Evolutionary conservation across 192 early-diverging fungal species (phyloP).

Genomic region (Entomortierella parvispora): DNA sequence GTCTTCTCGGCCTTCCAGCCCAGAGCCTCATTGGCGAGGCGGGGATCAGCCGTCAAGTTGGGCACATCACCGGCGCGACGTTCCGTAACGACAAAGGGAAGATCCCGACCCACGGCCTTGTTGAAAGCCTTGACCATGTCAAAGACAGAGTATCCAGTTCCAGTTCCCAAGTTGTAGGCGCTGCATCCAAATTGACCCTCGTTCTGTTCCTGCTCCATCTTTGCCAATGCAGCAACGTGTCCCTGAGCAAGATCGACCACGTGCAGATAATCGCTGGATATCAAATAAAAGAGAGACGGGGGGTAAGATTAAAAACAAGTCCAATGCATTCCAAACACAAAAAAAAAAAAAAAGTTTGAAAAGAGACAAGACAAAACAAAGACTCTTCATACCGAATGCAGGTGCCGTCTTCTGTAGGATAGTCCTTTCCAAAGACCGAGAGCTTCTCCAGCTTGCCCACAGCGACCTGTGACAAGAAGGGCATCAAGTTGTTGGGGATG

Average conservation of each 20-base stretch:
- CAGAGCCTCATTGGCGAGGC: constrained; percentile 59
- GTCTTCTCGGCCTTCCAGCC: constrained; percentile 60
- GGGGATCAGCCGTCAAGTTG: constrained; percentile 62
- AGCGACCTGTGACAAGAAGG: constrained; percentile 87
- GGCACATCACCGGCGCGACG: constrained; percentile 64
- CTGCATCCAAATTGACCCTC: constrained; percentile 56
- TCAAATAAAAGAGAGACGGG: background rate
- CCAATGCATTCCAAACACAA: background rate
- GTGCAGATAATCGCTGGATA: constrained; percentile 90
- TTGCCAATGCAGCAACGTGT: constrained; percentile 86
- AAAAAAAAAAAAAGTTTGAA: background rate
- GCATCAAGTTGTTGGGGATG: constrained; percentile 91
- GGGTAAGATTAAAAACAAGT: background rate
- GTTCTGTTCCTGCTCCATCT: constrained; percentile 68
- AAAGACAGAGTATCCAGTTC: constrained; percentile 91
- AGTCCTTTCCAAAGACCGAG: constrained; percentile 93
- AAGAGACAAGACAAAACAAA: background rate
- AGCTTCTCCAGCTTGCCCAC: constrained; percentile 84
- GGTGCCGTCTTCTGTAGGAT: constrained; percentile 92
- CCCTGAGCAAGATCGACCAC: constrained; percentile 93
- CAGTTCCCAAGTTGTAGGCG: constrained; percentile 93
- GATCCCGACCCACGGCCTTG: constrained; percentile 79
- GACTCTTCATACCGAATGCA: constrained; percentile 52
- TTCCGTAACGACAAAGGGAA: constrained; percentile 74
- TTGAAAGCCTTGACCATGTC: constrained; percentile 90